These are phyloP conservation scores for Borovskyia barvae DNA, from an alignment of 208 protist genomes.

Conservation along the genomic window DNA sequence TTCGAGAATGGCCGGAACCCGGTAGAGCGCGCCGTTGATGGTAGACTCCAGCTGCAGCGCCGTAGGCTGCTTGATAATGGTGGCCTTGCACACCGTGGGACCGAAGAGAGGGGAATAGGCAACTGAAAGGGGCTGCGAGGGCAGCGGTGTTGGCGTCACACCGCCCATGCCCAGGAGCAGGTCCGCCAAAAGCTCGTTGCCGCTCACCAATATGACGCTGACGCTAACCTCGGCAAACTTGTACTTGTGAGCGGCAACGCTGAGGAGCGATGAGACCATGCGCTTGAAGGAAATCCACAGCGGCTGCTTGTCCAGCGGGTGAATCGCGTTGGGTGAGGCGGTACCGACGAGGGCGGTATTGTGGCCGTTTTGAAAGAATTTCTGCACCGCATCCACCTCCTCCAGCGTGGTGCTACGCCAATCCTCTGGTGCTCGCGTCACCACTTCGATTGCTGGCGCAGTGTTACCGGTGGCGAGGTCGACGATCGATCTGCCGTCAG, in stretches of 20 bases:
- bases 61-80: constrained; percentile 43
- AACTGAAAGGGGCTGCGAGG: constrained; percentile 30
- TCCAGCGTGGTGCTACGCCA: constrained; percentile 31
- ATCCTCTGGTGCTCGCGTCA: constrained; percentile 36
- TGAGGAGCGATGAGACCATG: constrained; percentile 53
- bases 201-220: constrained; percentile 38
- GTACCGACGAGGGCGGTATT: constrained; percentile 61
- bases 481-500: constrained; percentile 33
- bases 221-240: constrained; percentile 47
- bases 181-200: constrained; percentile 42
- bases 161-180: constrained; percentile 23
- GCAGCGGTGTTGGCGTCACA: constrained; percentile 14
- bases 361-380: constrained; percentile 56
- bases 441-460: constrained; percentile 39
- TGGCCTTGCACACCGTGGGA: constrained; percentile 57
- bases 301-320: constrained; percentile 50
- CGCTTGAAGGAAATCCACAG: constrained; percentile 66
- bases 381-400: constrained; percentile 40
- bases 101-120: constrained; percentile 66
- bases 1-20: constrained; percentile 35
- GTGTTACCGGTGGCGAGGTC: constrained; percentile 14
- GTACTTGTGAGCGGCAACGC: constrained; percentile 43
- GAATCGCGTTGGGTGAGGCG: constrained; percentile 33
- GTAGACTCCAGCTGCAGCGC: constrained; percentile 45
- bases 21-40: constrained; percentile 49